Conservation (phyloP, 768 basidiomycete species). For the Collybia nuda region DNA sequence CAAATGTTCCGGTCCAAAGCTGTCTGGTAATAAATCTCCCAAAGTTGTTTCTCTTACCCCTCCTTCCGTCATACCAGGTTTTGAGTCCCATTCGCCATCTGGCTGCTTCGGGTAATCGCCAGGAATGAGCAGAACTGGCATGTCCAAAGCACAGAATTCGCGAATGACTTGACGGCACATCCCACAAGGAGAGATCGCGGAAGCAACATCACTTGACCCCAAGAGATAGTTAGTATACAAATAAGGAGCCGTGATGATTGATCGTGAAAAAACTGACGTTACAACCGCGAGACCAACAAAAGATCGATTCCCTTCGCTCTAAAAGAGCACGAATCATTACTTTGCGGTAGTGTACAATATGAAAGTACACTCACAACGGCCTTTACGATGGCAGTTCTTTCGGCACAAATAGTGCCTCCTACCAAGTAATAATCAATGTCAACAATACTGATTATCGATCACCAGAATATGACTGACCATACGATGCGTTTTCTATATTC, state of each 20-base stretch:
- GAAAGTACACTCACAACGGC: constrained; percentile 66
- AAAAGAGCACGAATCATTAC: background rate
- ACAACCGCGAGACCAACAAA: constrained; percentile 82
- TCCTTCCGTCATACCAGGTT: constrained; percentile 44
- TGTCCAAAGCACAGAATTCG: constrained; percentile 77
- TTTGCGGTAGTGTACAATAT: background rate
- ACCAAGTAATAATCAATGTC: constrained; percentile 1
- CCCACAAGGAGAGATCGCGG: constrained; percentile 83
- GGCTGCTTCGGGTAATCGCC: constrained; percentile 51
- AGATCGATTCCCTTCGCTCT: constrained; percentile 77
- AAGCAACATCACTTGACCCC: constrained; percentile 59
- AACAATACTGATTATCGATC: background rate
- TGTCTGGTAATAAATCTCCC: constrained; percentile 74
- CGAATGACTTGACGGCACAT: constrained; percentile 90
- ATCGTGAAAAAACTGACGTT: constrained; percentile 46
- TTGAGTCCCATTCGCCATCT: constrained; percentile 29
- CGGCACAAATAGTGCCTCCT: constrained; percentile 94
- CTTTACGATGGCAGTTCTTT: constrained; percentile 93
- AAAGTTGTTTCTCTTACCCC: constrained; percentile 66
- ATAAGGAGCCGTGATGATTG: background rate
- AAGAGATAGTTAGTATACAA: background rate
- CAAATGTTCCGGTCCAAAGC: constrained; percentile 88
- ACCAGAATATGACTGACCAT: constrained; percentile 47
- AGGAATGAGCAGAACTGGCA: constrained; percentile 73
- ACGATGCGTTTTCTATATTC: constrained; percentile 93